phyloP scores from a whole-genome alignment of 208 protist species.

The Endotrypanum monterogeii region DNA sequence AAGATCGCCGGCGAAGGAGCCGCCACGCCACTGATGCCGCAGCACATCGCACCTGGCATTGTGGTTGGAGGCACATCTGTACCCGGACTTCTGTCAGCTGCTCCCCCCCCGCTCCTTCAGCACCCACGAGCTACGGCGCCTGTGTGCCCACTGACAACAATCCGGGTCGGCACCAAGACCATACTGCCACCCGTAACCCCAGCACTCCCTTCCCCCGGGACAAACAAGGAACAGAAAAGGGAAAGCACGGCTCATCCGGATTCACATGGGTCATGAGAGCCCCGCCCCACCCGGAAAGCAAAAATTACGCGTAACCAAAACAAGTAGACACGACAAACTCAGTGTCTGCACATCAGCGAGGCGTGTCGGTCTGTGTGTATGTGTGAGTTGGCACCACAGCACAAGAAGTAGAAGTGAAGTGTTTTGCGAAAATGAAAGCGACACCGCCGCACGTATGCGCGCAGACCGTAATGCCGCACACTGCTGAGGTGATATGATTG shows the following conservation, averaged over 20 bases:
- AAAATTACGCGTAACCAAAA: not conserved
- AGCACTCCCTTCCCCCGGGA: not conserved
- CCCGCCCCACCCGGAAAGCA: too few species aligned
- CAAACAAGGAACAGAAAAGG: not conserved
- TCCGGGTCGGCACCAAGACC: constrained; percentile 20
- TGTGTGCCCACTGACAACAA: not conserved
- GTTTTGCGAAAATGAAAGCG: too few species aligned
- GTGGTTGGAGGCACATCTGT: constrained; percentile 46
- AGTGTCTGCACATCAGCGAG: not conserved
- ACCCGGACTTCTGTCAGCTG: not conserved
- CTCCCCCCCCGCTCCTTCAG: constrained; percentile 5
- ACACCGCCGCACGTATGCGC: not conserved
- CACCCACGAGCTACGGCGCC: not conserved
- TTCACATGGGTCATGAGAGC: not conserved
- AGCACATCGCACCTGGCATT: constrained; percentile 41
- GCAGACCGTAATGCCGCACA: not conserved
- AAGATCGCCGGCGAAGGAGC: constrained; percentile 31
- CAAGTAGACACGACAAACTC: not conserved
- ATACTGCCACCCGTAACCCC: not conserved
- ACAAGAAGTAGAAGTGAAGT: too few species aligned
- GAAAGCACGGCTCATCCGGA: not conserved
- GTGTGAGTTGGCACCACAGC: too few species aligned
- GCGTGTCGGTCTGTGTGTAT: not conserved
- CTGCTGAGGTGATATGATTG: not conserved
- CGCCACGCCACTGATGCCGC: constrained; percentile 32